Evolutionary conservation across 257 asterid genomes (phyloP).

Genomic region (Solanum stenotomum): DNA sequence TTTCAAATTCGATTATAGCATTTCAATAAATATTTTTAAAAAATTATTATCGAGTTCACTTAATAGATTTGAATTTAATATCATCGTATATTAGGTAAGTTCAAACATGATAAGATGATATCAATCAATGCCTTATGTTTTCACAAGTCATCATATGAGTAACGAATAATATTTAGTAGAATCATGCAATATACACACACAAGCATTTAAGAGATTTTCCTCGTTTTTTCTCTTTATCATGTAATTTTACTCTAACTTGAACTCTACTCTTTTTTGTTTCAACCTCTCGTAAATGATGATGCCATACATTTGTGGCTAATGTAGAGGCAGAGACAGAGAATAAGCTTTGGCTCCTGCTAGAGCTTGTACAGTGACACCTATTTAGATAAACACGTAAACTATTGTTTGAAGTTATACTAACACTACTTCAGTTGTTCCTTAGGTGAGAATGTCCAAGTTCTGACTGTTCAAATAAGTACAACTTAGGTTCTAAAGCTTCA

Average conservation of each 20-base stretch:
- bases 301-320: background rate
- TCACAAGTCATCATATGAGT: too few species aligned
- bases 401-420: too few species aligned
- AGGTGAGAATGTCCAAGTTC: too few species aligned
- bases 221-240: background rate
- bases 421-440: too few species aligned
- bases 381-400: background rate
- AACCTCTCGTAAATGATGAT: background rate
- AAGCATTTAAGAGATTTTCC: too few species aligned
- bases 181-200: too few species aligned
- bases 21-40: background rate
- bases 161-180: background rate
- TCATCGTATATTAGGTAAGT: background rate
- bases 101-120: too few species aligned
- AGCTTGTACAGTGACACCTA: background rate
- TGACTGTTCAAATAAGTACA: too few species aligned
- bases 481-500: too few species aligned
- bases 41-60: background rate
- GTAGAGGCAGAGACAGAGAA: background rate
- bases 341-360: background rate
- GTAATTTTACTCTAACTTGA: background rate
- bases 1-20: background rate
- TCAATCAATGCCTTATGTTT: too few species aligned
- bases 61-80: too few species aligned
- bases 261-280: background rate